Conservation (phyloP, 176 grass and related monocot genomes). For the Aegilops umbellulata region DNA sequence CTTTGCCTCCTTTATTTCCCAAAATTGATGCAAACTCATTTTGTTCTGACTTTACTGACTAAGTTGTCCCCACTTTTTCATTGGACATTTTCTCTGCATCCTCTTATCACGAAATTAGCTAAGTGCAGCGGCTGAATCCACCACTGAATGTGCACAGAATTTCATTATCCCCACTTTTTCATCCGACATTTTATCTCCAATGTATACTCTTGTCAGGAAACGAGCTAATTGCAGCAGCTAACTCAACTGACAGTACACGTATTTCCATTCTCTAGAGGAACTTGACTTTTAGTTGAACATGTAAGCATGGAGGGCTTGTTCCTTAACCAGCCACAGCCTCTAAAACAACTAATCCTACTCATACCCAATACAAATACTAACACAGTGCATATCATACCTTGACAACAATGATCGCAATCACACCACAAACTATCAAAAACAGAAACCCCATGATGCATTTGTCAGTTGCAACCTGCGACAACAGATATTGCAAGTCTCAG, state of each 20-base stretch:
- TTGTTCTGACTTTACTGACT: not conserved
- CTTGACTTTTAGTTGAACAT: not conserved
- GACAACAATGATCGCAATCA: slow-evolving; percentile 88
- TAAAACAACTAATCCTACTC: not conserved
- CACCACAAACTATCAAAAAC: slow-evolving; percentile 84
- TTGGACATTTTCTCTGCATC: not conserved
- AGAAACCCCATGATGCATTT: slow-evolving; percentile 95
- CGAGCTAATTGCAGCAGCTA: not conserved
- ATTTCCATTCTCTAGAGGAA: not conserved
- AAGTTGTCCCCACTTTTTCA: not conserved
- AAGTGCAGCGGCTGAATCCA: not conserved
- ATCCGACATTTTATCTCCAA: not conserved
- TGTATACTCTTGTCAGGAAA: not conserved
- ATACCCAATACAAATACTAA: not conserved
- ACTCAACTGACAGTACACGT: not conserved
- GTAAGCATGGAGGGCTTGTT: not conserved
- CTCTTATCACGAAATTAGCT: not conserved
- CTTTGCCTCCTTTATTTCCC: not conserved
- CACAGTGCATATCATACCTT: slow-evolving; percentile 63
- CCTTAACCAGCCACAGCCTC: not conserved
- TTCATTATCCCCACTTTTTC: not conserved
- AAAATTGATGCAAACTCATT: not conserved
- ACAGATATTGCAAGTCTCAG: slow-evolving; percentile 16
- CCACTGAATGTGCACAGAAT: not conserved
- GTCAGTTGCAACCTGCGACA: slow-evolving; percentile 90